Evolutionary conservation across 1,284 basidiomycete species (phyloP), one percentile per base, ranked within the genome.

Genomic region (Rhodofomes roseus): DNA sequence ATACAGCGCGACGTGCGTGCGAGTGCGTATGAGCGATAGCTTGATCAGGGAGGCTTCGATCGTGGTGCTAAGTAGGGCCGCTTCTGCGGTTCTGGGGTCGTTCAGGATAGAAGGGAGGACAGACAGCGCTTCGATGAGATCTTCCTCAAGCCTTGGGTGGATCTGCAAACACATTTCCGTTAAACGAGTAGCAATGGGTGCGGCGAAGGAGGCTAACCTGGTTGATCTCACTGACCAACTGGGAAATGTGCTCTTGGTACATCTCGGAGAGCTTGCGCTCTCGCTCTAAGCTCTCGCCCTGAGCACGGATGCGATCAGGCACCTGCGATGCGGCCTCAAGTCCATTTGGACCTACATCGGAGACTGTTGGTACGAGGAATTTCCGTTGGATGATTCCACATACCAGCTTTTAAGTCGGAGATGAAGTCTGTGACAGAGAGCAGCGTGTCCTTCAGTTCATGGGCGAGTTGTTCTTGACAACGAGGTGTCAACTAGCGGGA

Each of bases 21-120:
- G 74, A 5, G 76, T 75, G 29, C 77, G 76, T 14, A 81, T 65
- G 18, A 81, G 70, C 1, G 79, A 79, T 18, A 83, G 73, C 64
- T 79, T 81, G 62, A 81, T 73, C 14, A 83, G 72, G 6, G 74
- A 75, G 4, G 76, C 68, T 65, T 84, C 81, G 54, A 82, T 77
- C 1, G 73, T 76, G 22, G 77, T 71, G 5, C 77, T 72, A 14
- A 78, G 65, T 25, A 80, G 71, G 52, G 79, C 79, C 43, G 70
- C 65, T 5, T 68, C 60, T 1, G 76, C 77, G 1, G 65, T 53
- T 16, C 68, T 68, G 48, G 69, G 62, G 7, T 63, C 62, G 59
- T 71, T 65, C 20, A 76, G 59, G 0, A 65, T 59, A 0, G 68
- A 66, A 2, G 77, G 71, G 39, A 77, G 63, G 3, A 60, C 71